Percentiles rank a stretch among this genome's conserved stretches.
phyloP scores from a whole-genome alignment of 441 rosid genomes.

The Erodium moschatum region DNA sequence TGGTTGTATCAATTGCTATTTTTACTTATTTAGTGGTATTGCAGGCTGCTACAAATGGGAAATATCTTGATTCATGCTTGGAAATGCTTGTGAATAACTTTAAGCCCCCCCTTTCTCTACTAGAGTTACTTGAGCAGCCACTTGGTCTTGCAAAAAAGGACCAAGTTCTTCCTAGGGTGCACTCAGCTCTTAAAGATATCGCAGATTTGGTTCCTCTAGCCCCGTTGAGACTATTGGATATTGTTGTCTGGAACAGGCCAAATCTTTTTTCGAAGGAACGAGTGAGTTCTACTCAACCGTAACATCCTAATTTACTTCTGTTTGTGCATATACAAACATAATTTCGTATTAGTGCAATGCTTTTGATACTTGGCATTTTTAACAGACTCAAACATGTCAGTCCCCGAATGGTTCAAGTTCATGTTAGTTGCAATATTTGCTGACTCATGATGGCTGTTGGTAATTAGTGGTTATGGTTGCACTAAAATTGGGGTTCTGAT shows the following conservation, averaged over 20 bases:
- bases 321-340: not conserved
- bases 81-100: slow-evolving; percentile 64
- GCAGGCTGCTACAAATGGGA: slow-evolving; percentile 68
- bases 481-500: too few relatives aligned
- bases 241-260: slow-evolving; percentile 51
- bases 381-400: not conserved
- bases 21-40: slow-evolving; percentile 15
- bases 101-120: slow-evolving; percentile 41
- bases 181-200: slow-evolving; percentile 45
- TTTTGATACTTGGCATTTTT: too few relatives aligned
- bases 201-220: slow-evolving; percentile 59
- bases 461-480: too few relatives aligned
- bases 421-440: too few relatives aligned
- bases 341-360: not conserved
- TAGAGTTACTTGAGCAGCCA: slow-evolving; percentile 34
- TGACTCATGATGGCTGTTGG: too few relatives aligned
- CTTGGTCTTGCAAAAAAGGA: slow-evolving; percentile 40
- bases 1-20: not conserved
- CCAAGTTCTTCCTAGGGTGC: slow-evolving; percentile 62
- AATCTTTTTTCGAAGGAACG: slow-evolving; percentile 34
- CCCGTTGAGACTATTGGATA: slow-evolving; percentile 41
- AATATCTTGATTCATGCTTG: slow-evolving; percentile 53
- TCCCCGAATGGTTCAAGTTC: not conserved
- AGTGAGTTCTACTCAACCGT: slow-evolving; percentile 32
- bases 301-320: not conserved